A percentile compares a stretch with the other conserved stretches of the same genome.
Conservation (phyloP, 768 basidiomycete species). For the Hortiboletus flavorubellus region DNA sequence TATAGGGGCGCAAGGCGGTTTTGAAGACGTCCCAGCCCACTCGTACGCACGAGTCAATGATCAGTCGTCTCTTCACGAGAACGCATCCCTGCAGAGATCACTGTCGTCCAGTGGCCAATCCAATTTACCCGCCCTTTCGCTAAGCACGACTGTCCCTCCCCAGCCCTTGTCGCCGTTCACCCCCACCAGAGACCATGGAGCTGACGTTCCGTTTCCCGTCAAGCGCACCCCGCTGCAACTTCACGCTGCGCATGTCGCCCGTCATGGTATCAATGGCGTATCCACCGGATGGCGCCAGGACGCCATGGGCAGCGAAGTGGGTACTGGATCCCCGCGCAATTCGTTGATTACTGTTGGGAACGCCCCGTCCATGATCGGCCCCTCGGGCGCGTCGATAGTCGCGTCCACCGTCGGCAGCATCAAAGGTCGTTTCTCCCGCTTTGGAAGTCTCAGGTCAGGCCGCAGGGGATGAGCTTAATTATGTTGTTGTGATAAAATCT, state of each 20-base stretch:
- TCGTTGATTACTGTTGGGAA: slow-evolving; percentile 74
- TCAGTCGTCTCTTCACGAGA: slow-evolving; percentile 46
- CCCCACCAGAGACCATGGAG: slow-evolving; percentile 16
- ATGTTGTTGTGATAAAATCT: slow-evolving; percentile 1
- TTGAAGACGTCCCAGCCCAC: slow-evolving; percentile 44
- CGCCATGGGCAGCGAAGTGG: slow-evolving; percentile 37
- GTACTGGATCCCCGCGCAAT: slow-evolving; percentile 59
- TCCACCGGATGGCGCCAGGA: slow-evolving; percentile 71
- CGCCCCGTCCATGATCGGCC: slow-evolving; percentile 32
- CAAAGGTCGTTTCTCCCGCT: slow-evolving; percentile 70
- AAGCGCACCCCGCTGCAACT: slow-evolving; percentile 77
- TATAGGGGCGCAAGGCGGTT: slow-evolving; percentile 54
- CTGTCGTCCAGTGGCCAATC: slow-evolving; percentile 45
- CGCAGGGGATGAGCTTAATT: slow-evolving; percentile 30
- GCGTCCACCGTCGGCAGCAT: slow-evolving; percentile 66
- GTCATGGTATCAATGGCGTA: slow-evolving; percentile 81
- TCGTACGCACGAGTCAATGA: slow-evolving; percentile 43
- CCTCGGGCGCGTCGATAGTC: slow-evolving; percentile 54
- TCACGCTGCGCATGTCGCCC: slow-evolving; percentile 75
- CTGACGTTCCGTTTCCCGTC: slow-evolving; percentile 21
- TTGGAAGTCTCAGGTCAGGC: slow-evolving; percentile 66
- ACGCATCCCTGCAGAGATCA: slow-evolving; percentile 44
- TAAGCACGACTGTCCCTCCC: slow-evolving; percentile 46
- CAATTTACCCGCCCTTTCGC: slow-evolving; percentile 44
- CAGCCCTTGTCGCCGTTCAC: slow-evolving; percentile 41